phyloP scores from a whole-genome alignment of 2,329 filamentous ascomycete genomes.

The Aureobasidium sp. region DNA sequence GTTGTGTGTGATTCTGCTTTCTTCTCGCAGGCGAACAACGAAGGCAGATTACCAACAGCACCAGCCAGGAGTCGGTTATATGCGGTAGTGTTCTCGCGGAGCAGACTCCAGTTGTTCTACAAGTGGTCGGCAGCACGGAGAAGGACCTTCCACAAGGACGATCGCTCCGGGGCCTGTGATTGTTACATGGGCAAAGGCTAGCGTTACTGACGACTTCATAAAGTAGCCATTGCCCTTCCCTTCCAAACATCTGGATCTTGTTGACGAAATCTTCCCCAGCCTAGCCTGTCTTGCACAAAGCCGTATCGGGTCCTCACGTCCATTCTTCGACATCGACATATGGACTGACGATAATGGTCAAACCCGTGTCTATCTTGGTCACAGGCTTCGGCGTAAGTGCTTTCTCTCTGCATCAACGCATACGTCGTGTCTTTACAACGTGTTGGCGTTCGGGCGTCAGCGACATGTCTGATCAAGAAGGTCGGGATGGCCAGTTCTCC shows the following conservation, averaged over 20 bases:
- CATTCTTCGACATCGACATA: background rate
- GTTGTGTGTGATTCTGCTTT: background rate
- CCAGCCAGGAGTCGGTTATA: background rate
- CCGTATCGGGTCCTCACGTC: background rate
- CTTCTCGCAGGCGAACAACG: background rate
- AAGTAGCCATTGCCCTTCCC: background rate
- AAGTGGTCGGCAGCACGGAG: background rate
- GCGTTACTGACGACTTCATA: background rate
- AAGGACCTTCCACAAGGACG: background rate
- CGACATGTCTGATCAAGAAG: background rate
- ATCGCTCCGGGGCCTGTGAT: background rate
- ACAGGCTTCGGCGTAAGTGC: conserved; percentile 39
- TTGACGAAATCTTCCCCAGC: background rate
- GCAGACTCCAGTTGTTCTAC: background rate
- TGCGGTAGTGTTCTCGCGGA: background rate
- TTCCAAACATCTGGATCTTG: background rate
- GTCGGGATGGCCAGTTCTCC: background rate
- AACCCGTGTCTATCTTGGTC: conserved; percentile 33
- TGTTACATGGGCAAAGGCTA: background rate
- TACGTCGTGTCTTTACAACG: background rate
- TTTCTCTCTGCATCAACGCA: background rate
- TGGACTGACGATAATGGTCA: conserved; percentile 23
- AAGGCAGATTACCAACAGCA: background rate
- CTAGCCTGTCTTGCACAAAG: background rate
- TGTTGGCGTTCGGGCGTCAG: background rate